Base-by-base conservation (phyloP, 176 grass and related monocot genomes). In the Alloteropsis semialata region DNA sequence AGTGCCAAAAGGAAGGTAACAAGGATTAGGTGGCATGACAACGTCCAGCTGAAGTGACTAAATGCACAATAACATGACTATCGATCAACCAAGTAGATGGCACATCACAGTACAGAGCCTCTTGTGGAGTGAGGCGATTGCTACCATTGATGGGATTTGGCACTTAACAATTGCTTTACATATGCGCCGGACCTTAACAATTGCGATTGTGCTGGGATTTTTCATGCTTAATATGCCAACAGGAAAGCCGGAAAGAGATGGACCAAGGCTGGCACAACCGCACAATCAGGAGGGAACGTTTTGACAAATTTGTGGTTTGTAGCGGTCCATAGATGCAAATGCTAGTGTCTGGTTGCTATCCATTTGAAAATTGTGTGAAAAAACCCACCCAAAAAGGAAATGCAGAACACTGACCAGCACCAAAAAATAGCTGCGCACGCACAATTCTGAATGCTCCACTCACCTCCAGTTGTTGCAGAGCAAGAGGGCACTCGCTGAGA, bases 381-480 rank as follows among this genome's bases (percentile, higher is more conserved):
- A 57, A 24, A 10, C 27, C 27, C 36, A 41, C 24, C 10, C 14
- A 42, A 45, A 78, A 77, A 77, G 24, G 24, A 78, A 57, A 33
- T 64, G 28, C 4, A 12, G 17, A 10, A 16, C 16, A 28, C n/a
- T 22, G n/a, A 1, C 2, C 74, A n/a, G 27, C 53, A 54, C 45
- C 18, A 12, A 67, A 67, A 21, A 43, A 9, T 21, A 19, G 44
- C 15, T 21, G 8, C 17, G 45, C 70, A 72, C 6, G 55, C 19
- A 42, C 1, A 25, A 19, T 2, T 19, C 0, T 6, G 42, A 10
- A n/a, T 10, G 16, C 46, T 30, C 2, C 45, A 68, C 17, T 29
- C 86, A 96, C 97, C 89, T 96, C 89, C 0, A 99, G 49, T 30
- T 99, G 93, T 10, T 89, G 82, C 33, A 99, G 89, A 76, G 97